Conservation (phyloP, 345 rosid genomes). For the Viola odorata region DNA sequence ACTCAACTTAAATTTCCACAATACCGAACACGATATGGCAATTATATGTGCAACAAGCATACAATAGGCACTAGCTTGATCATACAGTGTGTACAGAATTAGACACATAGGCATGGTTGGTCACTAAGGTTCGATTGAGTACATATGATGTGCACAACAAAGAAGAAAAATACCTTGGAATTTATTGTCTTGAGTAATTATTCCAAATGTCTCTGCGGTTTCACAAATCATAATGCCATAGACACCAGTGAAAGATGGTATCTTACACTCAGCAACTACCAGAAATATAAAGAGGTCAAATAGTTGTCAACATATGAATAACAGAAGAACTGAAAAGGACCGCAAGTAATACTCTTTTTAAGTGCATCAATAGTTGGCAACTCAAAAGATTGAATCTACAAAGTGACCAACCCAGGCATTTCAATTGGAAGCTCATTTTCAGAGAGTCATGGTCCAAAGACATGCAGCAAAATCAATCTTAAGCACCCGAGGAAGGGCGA, state of each 20-base stretch:
- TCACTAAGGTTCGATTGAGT: not conserved
- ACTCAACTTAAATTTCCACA: too few relatives aligned
- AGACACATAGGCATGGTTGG: not conserved
- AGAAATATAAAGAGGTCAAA: constrained; percentile 5
- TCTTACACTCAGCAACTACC: constrained; percentile 71
- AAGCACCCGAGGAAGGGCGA: too few relatives aligned
- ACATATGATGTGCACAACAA: not conserved
- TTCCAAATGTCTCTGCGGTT: constrained; percentile 83
- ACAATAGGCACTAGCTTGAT: not conserved
- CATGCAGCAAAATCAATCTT: too few relatives aligned
- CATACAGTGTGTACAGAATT: not conserved
- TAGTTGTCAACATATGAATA: too few relatives aligned
- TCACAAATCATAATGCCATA: constrained; percentile 84
- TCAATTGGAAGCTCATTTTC: too few relatives aligned
- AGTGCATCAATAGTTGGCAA: too few relatives aligned
- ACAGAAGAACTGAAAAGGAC: too few relatives aligned
- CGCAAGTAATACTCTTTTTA: too few relatives aligned
- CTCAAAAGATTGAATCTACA: too few relatives aligned
- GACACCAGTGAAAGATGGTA: constrained; percentile 53
- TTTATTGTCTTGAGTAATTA: constrained; percentile 58
- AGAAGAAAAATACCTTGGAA: constrained; percentile 40
- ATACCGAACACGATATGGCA: not conserved
- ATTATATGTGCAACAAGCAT: not conserved
- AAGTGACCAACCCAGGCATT: too few relatives aligned
- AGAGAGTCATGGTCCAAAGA: too few relatives aligned